Base-by-base conservation (phyloP, 306 rosid genomes). In the Abrus pulchellus region DNA sequence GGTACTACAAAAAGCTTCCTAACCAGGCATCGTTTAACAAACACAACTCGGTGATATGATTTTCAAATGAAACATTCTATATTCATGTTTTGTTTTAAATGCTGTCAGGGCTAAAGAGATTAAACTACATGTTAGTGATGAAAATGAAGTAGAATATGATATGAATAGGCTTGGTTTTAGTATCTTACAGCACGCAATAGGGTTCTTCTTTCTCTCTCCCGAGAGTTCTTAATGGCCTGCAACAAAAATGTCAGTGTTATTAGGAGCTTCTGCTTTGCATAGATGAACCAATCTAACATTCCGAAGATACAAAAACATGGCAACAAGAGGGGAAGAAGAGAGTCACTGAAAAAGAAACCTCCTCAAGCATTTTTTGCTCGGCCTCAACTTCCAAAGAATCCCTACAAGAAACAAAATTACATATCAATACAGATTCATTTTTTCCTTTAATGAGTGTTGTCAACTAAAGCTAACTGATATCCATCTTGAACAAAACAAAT, bases 341-440 rank as follows among this genome's bases (percentile, higher is more conserved):
- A 12, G 28, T 5, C 4, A 27, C 20, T 7, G 38, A 77, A 72
- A 71, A 65, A 55, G 52, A 66, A 74, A 93, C 99, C 97, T 91
- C 93, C 7, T 93, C 92, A 32, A 95, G 99, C 93, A 56, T 67
- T 84, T 90, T 95, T 77, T 95, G 92, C 86, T 93, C 98, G 0
- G 96, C 93, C 78, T 95, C 99, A 63, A 95, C 96, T 82, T 95
- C 99, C 3, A 86, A 79, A 14, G 60, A 28, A 78, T 95, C 99
- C 84, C 97, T 93, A 68, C 63, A 82, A 75, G 54, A 73, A 67
- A 54, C 45, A 41, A 44, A 43, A 84, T 48, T 2, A 5, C 53
- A 67, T 47, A 59, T 57, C 66, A 72, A 68, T 12, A 50, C 45
- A 73, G 6, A 40, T 38, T 38, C 81, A 55, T 63, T 20, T 47